Conservation (phyloP, 352 stramenopile species). For the Aphanomyces euteiches region DNA sequence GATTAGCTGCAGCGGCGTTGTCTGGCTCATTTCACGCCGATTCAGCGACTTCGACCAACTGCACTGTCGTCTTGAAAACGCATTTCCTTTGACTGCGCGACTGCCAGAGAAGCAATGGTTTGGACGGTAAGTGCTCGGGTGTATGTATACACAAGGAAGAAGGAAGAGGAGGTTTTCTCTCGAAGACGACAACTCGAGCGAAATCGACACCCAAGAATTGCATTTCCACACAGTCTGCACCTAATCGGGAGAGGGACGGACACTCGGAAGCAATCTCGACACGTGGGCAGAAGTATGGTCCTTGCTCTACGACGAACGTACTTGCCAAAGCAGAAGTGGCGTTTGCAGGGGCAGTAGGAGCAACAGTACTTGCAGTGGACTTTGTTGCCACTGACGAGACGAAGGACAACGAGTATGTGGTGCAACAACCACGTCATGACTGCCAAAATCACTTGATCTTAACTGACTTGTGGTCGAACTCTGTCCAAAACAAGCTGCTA, state of each 20-base stretch:
- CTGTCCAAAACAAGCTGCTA: too few relatives aligned
- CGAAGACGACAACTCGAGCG: too few relatives aligned
- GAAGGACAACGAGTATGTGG: conserved; percentile 22
- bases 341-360: too few relatives aligned
- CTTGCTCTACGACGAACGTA: too few relatives aligned
- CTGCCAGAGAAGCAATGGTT: conserved; percentile 87
- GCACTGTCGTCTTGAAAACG: conserved; percentile 63
- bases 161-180: too few relatives aligned
- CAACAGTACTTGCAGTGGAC: too few relatives aligned
- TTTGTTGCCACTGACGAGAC: not conserved
- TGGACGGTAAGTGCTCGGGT: conserved; percentile 48
- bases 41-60: conserved; percentile 88
- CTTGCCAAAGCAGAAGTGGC: too few relatives aligned
- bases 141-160: too few relatives aligned
- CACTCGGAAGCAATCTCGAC: not conserved
- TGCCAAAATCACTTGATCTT: conserved; percentile 89
- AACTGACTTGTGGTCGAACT: conserved; percentile 42
- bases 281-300: too few relatives aligned
- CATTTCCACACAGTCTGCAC: not conserved
- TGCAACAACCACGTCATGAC: conserved; percentile 36
- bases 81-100: conserved; percentile 63
- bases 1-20: conserved; percentile 78
- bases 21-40: conserved; percentile 77
- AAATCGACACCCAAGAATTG: not conserved
- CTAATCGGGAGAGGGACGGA: not conserved